Conservation (phyloP, 345 rosid species). For the Gossypium ekmanianum region DNA sequence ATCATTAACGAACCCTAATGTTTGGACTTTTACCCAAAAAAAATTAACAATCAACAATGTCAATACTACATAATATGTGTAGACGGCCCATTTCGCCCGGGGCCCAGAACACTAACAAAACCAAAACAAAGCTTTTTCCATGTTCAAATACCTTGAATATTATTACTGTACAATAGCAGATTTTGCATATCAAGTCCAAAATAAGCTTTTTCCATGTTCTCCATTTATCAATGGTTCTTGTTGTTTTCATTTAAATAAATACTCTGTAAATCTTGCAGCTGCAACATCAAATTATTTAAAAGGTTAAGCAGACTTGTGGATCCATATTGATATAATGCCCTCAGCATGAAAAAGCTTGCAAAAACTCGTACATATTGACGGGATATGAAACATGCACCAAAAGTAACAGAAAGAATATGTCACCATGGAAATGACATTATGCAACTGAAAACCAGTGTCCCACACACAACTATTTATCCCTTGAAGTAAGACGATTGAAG, state of each 20-base stretch:
- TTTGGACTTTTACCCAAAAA: background rate
- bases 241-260: no score
- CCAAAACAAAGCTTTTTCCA: no score
- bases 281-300: no score
- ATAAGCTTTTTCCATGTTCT: background rate
- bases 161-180: background rate
- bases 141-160: background rate
- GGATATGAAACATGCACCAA: background rate
- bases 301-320: no score
- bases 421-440: constrained; percentile 64
- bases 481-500: background rate
- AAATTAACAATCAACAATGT: background rate
- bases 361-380: background rate
- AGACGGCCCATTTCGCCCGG: no score
- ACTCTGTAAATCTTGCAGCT: no score
- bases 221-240: background rate
- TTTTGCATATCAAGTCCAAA: background rate
- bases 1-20: background rate
- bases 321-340: no score
- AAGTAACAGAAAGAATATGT: background rate
- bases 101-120: no score
- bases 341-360: no score
- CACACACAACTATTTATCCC: background rate
- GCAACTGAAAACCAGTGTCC: constrained; percentile 89
- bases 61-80: background rate